Base-by-base conservation (phyloP, 176 grass and related monocot genomes). In the Tuctoria greenei region DNA sequence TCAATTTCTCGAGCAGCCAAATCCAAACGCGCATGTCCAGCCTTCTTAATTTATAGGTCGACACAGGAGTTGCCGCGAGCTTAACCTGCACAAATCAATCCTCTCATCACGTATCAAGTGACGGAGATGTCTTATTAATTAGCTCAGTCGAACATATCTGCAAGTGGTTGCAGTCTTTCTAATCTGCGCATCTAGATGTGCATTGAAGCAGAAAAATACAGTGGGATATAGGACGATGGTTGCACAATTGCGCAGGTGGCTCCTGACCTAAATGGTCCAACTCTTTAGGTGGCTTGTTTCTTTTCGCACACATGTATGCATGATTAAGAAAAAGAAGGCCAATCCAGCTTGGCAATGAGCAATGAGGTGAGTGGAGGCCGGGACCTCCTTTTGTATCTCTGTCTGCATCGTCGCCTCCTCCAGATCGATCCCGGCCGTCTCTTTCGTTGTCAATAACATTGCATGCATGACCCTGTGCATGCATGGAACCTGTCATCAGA, bases 261-360 rank as follows among this genome's bases (percentile, higher is more conserved):
- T 66, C 79, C 45, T 73, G 76, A 61, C 88, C 79, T 78, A 90
- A 80, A 71, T 84, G 80, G 79, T 74, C 76, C 86, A 72, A 16
- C 15, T 13, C 77, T 81, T 88, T 88, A 81, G 82, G 71, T 81
- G 37, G 5, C 79, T 83, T 81, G 88, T 88, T 82, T 83, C 79
- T 86, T 84, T 88, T 83, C 62, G 40, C 72, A 38, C 80, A 71
- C 21, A 87, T 83, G 83, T n/a, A n/a, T n/a, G 31, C 31, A 31
- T 31, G 31, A 31, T 31, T 2, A 31, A 31, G 3, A 31, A 75
- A 79, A 75, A 86, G 34, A 84, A 74, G 28, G 13, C 47, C 55
- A 75, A 57, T 25, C 13, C 4, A 61, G 31, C 31, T 31, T 31
- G n/a, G 57, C 24, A 60, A 13, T 57, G 58, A 58, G 41, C 61